These are phyloP conservation scores for Cyclostephanos invisitatus DNA, from an alignment of 108 stramenopile species.

Conservation along the genomic window DNA sequence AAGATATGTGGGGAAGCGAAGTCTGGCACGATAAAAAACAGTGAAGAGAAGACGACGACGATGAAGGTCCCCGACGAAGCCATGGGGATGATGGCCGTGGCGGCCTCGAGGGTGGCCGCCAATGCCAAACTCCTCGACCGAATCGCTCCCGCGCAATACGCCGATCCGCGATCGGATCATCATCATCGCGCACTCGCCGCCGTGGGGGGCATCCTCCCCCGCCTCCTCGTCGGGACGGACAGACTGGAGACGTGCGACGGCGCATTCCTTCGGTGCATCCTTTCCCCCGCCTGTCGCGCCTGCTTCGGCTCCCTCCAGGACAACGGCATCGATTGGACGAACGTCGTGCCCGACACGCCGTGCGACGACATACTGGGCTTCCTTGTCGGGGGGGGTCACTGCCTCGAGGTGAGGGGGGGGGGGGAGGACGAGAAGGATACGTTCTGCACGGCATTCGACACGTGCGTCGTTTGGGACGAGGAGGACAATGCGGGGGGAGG, in stretches of 20 bases:
- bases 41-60: not conserved
- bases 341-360: slow-evolving; percentile 68
- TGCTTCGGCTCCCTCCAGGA: slow-evolving; percentile 69
- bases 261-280: slow-evolving; percentile 68
- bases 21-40: no score
- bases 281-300: slow-evolving; percentile 55
- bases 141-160: no score
- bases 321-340: slow-evolving; percentile 79
- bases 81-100: slow-evolving; percentile 23
- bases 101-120: slow-evolving; percentile 17
- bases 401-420: slow-evolving; percentile 41
- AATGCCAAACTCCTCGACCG: not conserved
- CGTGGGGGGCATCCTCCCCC: not conserved
- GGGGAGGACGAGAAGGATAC: slow-evolving; percentile 36
- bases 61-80: slow-evolving; percentile 39
- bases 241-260: slow-evolving; percentile 54
- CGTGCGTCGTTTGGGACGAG: slow-evolving; percentile 75
- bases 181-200: not conserved
- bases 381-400: slow-evolving; percentile 44
- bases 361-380: slow-evolving; percentile 67
- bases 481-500: slow-evolving; percentile 28
- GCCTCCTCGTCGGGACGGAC: not conserved
- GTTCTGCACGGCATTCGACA: slow-evolving; percentile 79
- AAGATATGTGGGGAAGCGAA: no score
- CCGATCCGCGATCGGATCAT: not conserved